Percentiles rank a stretch among this genome's conserved stretches.
These are phyloP conservation scores for Lachnellula suecica DNA, from an alignment of 2,329 filamentous ascomycete species.

Conservation along the genomic window DNA sequence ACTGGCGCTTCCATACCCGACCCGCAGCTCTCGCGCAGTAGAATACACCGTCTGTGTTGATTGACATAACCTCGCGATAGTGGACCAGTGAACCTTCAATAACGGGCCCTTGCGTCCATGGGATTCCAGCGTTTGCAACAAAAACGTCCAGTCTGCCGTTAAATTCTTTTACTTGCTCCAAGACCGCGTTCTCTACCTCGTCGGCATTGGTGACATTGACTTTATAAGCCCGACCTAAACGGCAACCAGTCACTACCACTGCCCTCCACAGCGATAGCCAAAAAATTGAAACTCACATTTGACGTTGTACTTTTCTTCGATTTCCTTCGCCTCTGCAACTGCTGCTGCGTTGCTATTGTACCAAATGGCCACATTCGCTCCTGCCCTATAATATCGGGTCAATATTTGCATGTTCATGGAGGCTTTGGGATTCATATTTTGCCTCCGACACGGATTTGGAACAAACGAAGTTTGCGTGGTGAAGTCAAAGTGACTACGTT, in stretches of 20 bases:
- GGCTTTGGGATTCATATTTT: no score
- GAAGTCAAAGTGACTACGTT: no score
- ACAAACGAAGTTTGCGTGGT: no score
- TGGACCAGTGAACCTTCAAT: background rate
- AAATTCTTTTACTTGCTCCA: slow-evolving; percentile 63
- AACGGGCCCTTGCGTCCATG: background rate
- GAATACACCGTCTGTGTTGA: background rate
- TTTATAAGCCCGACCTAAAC: slow-evolving; percentile 60
- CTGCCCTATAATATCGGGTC: no score
- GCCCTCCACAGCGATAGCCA: background rate
- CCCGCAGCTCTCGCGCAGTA: background rate
- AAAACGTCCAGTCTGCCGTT: background rate
- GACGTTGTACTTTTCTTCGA: slow-evolving; percentile 58
- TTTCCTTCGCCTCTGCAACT: slow-evolving; percentile 62
- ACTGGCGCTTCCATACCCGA: background rate
- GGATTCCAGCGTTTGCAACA: background rate
- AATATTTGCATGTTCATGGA: no score
- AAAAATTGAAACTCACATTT: slow-evolving; percentile 35
- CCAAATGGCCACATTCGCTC: no score
- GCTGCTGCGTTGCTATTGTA: no score
- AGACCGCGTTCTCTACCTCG: slow-evolving; percentile 51
- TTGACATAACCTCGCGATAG: background rate
- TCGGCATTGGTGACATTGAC: slow-evolving; percentile 58
- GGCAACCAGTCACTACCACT: background rate
- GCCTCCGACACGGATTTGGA: no score